Conservation (phyloP, 805 yeast genomes). For the Blastobotrys attinorum region DNA sequence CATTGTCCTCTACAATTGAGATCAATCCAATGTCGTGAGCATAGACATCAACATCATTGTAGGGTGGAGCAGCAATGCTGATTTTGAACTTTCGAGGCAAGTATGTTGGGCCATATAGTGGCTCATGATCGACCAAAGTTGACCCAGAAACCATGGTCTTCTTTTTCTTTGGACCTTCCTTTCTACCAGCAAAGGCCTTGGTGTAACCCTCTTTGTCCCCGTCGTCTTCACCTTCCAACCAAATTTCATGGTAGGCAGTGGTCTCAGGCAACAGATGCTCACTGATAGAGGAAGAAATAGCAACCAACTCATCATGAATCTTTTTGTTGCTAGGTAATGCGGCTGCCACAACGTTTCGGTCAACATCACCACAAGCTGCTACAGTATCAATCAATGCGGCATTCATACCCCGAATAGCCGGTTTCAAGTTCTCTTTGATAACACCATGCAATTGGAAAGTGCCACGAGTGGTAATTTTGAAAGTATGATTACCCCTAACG, state of each 20-base stretch:
- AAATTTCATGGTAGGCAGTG: slow-evolving; percentile 93
- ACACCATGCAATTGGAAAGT: slow-evolving; percentile 95
- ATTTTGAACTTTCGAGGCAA: slow-evolving; percentile 94
- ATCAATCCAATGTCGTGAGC: slow-evolving; percentile 92
- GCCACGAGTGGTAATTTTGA: slow-evolving; percentile 93
- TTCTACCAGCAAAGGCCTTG: slow-evolving; percentile 54
- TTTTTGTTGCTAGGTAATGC: slow-evolving; percentile 83
- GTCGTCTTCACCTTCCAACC: slow-evolving; percentile 83
- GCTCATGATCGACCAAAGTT: slow-evolving; percentile 73
- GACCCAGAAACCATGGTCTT: slow-evolving; percentile 82
- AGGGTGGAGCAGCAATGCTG: slow-evolving; percentile 92
- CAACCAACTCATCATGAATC: slow-evolving; percentile 67
- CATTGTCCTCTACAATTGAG: slow-evolving; percentile 63
- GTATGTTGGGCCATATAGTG: slow-evolving; percentile 78
- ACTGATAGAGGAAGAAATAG: slow-evolving; percentile 56
- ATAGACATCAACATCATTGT: slow-evolving; percentile 92
- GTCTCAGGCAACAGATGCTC: slow-evolving; percentile 83
- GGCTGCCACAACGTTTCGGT: slow-evolving; percentile 88
- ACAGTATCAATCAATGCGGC: slow-evolving; percentile 84
- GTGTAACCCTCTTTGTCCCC: slow-evolving; percentile 61
- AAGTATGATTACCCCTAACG: slow-evolving; percentile 82
- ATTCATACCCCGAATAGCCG: slow-evolving; percentile 89
- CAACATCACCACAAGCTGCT: slow-evolving; percentile 98
- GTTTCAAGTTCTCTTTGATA: slow-evolving; percentile 80
- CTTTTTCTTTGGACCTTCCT: slow-evolving; percentile 70